Conservation (phyloP, 169 alveolate species). For the Eimeria sp. region DNA sequence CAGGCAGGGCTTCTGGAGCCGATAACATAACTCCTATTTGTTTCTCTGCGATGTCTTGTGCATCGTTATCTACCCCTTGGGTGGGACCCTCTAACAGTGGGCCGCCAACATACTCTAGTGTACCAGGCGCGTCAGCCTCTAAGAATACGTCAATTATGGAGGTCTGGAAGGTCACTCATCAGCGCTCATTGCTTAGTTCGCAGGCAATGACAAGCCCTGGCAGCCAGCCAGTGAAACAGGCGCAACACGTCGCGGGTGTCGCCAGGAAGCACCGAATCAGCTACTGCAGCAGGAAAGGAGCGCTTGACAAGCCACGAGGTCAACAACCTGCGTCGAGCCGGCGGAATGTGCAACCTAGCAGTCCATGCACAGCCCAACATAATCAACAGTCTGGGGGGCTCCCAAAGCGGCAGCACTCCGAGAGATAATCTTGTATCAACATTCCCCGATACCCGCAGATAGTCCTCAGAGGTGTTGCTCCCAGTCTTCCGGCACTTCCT, state of each 20-base stretch:
- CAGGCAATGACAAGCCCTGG: conserved; percentile 35
- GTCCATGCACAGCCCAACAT: background rate
- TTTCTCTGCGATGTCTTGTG: background rate
- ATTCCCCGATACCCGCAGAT: background rate
- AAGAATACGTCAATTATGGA: background rate
- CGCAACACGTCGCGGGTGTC: conserved; percentile 5
- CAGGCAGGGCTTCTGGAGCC: background rate
- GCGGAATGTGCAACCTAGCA: background rate
- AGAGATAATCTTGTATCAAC: background rate
- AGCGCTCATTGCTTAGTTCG: conserved; percentile 8
- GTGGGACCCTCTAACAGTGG: background rate
- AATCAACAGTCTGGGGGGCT: background rate
- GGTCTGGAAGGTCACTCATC: conserved; percentile 7
- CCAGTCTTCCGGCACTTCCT: conserved; percentile 81
- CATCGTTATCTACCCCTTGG: background rate
- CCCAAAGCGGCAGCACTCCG: background rate
- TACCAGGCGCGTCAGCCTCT: conserved; percentile 3
- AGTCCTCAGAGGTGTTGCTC: conserved; percentile 61
- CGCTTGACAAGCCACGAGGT: conserved; percentile 26
- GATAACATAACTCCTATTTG: background rate
- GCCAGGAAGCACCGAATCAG: conserved; percentile 3
- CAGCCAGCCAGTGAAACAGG: conserved; percentile 45
- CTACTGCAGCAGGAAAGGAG: background rate
- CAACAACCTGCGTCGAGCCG: background rate
- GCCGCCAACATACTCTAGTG: background rate